phyloP scores from a whole-genome alignment of 2,329 filamentous ascomycete genomes.

The Escovopsis sp. region DNA sequence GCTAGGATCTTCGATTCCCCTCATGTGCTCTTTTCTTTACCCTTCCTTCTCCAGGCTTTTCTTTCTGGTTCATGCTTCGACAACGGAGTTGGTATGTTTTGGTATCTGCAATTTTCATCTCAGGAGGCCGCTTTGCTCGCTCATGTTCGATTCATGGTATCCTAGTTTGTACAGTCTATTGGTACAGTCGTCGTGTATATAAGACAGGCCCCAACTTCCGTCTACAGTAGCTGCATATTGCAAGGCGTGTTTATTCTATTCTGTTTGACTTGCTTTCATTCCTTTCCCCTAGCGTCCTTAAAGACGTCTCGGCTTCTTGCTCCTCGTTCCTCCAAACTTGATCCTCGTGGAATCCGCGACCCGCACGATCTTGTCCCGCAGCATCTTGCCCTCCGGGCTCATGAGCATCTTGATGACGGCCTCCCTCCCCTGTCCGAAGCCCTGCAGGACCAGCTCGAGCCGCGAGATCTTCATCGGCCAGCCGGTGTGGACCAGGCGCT shows the following conservation, averaged over 20 bases:
- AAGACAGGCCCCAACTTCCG: background rate
- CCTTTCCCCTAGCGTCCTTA: conserved; percentile 13
- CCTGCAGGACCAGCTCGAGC: conserved; percentile 68
- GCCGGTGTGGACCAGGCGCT: conserved; percentile 68
- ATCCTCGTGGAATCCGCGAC: conserved; percentile 77
- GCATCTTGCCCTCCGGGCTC: conserved; percentile 63
- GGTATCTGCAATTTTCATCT: too few relatives aligned
- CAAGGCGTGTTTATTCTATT: too few relatives aligned
- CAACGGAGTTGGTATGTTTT: too few relatives aligned
- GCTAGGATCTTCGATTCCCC: background rate
- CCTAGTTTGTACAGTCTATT: conserved; percentile 19
- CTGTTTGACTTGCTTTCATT: too few relatives aligned
- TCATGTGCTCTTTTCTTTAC: background rate
- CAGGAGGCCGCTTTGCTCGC: conserved; percentile 3
- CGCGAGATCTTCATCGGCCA: conserved; percentile 59
- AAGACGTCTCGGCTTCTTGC: conserved; percentile 69
- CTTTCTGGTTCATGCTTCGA: too few relatives aligned
- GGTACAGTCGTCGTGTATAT: conserved; percentile 15
- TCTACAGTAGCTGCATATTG: conserved; percentile 1
- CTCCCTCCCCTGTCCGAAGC: conserved; percentile 76
- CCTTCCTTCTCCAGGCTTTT: background rate
- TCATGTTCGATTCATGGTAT: conserved; percentile 14
- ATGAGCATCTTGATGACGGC: conserved; percentile 80
- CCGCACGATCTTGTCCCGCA: conserved; percentile 60
- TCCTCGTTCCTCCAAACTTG: conserved; percentile 92